A percentile compares a stretch with the other conserved stretches of the same genome.
phyloP scores from a whole-genome alignment of 75 land plant species.

The Picea sitchensis region DNA sequence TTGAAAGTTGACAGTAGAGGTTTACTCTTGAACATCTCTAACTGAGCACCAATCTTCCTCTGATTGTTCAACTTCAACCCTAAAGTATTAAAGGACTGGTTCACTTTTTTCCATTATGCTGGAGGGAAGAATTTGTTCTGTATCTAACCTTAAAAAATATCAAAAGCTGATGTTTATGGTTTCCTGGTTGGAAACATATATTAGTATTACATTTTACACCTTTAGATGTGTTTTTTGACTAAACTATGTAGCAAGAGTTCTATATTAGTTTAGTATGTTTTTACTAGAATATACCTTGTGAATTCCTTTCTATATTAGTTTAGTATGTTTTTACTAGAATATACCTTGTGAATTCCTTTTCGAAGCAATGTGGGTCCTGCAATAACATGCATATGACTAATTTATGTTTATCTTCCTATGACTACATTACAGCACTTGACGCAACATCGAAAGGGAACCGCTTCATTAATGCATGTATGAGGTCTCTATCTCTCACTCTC shows the following conservation, averaged over 20 bases:
- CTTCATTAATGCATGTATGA: slow-evolving; percentile 80
- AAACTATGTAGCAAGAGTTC: neutral
- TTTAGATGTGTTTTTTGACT: neutral
- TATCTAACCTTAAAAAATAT: no score
- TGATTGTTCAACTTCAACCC: neutral
- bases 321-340: neutral
- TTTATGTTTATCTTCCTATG: neutral
- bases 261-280: neutral
- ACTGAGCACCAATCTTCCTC: no score
- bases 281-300: neutral
- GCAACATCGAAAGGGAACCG: slow-evolving; percentile 82
- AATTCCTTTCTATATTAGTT: neutral
- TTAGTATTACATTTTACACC: neutral
- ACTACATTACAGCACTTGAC: slow-evolving; percentile 52
- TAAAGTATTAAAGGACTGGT: neutral
- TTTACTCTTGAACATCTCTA: no score
- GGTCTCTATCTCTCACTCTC: no score
- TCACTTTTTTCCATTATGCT: neutral
- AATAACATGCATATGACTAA: neutral
- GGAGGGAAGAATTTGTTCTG: neutral
- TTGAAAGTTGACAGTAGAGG: neutral
- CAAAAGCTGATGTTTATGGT: neutral
- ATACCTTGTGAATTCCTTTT: neutral
- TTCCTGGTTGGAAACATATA: neutral
- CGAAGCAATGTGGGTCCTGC: neutral